Conservation (phyloP, 1,284 basidiomycete species). For the Mrakiaceae sp. region DNA sequence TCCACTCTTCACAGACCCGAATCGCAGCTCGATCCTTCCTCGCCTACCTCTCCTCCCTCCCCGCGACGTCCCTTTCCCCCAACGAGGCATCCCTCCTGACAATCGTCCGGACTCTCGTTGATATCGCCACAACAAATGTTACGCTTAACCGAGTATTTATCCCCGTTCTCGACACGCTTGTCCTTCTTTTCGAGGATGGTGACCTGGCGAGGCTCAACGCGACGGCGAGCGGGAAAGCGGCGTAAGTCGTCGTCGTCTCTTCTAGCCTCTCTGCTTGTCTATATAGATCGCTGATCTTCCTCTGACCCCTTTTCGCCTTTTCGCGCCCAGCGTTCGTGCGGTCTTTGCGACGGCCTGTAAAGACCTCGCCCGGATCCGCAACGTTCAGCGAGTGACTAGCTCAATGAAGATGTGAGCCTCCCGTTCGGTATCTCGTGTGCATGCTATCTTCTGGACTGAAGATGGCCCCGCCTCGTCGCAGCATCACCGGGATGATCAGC, state of each 20-base stretch:
- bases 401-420: slow-evolving; percentile 64
- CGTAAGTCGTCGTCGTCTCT: slow-evolving; percentile 34
- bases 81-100: slow-evolving; percentile 44
- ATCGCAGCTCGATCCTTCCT: slow-evolving; percentile 34
- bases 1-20: not conserved
- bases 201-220: slow-evolving; percentile 42
- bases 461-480: not conserved
- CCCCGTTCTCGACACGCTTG: slow-evolving; percentile 63
- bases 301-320: slow-evolving; percentile 8
- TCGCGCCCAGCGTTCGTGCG: slow-evolving; percentile 30
- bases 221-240: slow-evolving; percentile 40
- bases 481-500: slow-evolving; percentile 47
- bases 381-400: slow-evolving; percentile 58
- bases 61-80: slow-evolving; percentile 29
- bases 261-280: not conserved
- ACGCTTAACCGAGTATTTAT: slow-evolving; percentile 59
- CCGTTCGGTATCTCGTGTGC: too few species aligned
- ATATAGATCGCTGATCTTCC: slow-evolving; percentile 15
- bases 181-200: slow-evolving; percentile 56
- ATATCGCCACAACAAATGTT: slow-evolving; percentile 37
- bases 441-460: too few species aligned
- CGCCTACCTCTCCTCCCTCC: slow-evolving; percentile 47
- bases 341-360: slow-evolving; percentile 47
- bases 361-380: slow-evolving; percentile 59
- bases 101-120: slow-evolving; percentile 47